Percentiles rank a stretch among this genome's conserved stretches.
Conservation (phyloP, 2,329 filamentous ascomycete genomes). For the Massarina eburnea region DNA sequence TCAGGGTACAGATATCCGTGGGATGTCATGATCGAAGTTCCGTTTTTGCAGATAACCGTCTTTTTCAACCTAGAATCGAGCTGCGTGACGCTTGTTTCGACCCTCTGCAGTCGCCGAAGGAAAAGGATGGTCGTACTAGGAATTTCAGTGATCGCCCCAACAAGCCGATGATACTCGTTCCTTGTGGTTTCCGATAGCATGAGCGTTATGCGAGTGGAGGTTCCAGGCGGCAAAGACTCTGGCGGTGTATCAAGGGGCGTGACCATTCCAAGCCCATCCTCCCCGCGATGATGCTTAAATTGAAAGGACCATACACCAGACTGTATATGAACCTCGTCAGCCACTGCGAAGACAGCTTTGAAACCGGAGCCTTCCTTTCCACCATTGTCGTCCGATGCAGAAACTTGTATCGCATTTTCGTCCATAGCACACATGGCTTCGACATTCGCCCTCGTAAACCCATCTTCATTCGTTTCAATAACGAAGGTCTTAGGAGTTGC, state of each 20-base stretch:
- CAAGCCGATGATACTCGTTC: conserved; percentile 5
- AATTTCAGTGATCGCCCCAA: conserved; percentile 8
- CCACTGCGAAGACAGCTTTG: conserved; percentile 39
- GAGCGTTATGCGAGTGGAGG: conserved; percentile 21
- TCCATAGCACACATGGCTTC: conserved; percentile 43
- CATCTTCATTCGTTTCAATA: conserved; percentile 50
- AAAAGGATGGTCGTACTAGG: conserved; percentile 18
- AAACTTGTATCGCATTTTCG: conserved; percentile 38
- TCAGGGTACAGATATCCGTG: no score
- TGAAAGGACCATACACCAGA: conserved; percentile 43
- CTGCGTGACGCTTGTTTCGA: conserved; percentile 10
- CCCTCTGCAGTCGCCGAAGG: conserved; percentile 9
- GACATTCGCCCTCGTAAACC: conserved; percentile 41
- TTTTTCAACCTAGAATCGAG: no score
- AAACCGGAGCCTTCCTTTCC: conserved; percentile 45
- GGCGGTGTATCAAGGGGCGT: conserved; percentile 41
- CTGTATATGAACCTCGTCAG: conserved; percentile 43
- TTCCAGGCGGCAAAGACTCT: conserved; percentile 4
- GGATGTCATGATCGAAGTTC: no score
- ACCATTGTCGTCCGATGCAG: conserved; percentile 23
- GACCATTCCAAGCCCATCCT: conserved; percentile 56
- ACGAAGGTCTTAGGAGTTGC: conserved; percentile 36
- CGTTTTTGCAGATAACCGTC: no score
- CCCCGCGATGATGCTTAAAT: conserved; percentile 38
- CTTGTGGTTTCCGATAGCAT: conserved; percentile 4